Conservation (phyloP, 768 basidiomycete species). For the Suillus fuscotomentosus region DNA sequence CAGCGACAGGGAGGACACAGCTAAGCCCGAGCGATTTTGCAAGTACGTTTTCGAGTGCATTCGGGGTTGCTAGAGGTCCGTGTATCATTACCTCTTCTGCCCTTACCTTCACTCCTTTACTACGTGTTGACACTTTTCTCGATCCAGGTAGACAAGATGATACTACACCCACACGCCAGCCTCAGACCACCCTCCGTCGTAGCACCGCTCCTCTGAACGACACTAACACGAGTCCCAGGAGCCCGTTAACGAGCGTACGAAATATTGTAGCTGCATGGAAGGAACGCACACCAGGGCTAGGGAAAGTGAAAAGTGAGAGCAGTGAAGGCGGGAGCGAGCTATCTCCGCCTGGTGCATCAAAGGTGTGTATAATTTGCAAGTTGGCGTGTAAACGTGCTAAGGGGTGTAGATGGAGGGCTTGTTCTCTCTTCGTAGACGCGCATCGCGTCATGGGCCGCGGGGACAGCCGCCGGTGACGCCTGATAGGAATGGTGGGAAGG, state of each 20-base stretch:
- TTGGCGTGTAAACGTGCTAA: background rate
- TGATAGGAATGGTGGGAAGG: conserved; percentile 13
- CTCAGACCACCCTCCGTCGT: background rate
- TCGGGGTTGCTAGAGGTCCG: conserved; percentile 34
- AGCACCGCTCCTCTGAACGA: background rate
- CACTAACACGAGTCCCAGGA: conserved; percentile 52
- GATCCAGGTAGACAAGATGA: background rate
- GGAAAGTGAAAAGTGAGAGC: conserved; percentile 21
- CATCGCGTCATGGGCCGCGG: conserved; percentile 17
- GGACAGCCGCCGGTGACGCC: conserved; percentile 15
- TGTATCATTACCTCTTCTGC: conserved; percentile 27
- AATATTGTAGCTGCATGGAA: conserved; percentile 84
- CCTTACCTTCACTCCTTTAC: conserved; percentile 51
- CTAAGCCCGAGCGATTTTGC: conserved; percentile 35
- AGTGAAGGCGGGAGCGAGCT: conserved; percentile 17
- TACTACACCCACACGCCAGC: background rate
- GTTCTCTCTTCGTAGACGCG: conserved; percentile 34
- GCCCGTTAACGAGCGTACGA: conserved; percentile 70
- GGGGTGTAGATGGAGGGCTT: conserved; percentile 18
- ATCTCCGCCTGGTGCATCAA: conserved; percentile 6
- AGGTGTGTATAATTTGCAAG: background rate
- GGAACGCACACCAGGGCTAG: conserved; percentile 57
- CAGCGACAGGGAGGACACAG: conserved; percentile 25
- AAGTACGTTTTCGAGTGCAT: conserved; percentile 37
- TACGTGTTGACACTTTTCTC: conserved; percentile 46